Evolutionary conservation across 2,329 filamentous ascomycete species (phyloP).

Genomic region (Colletotrichum kahawae): DNA sequence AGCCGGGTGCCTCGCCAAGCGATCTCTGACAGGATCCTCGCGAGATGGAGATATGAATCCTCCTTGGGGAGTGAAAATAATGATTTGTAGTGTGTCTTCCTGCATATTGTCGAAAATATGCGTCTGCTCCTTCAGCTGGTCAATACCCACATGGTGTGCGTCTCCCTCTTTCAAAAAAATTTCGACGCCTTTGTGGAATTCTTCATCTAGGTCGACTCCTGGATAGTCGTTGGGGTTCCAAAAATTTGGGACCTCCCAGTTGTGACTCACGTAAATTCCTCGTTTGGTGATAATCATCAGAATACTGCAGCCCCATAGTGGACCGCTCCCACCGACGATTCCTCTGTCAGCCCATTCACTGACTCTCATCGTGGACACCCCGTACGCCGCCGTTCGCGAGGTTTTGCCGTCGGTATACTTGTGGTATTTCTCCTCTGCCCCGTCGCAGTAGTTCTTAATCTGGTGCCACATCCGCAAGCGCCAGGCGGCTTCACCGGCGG

Average conservation of each 20-base stretch:
- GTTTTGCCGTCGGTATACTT: background rate
- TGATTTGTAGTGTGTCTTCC: background rate
- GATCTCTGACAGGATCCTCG: background rate
- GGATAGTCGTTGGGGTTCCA: background rate
- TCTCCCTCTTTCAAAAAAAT: background rate
- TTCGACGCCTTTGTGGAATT: background rate
- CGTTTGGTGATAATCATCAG: background rate
- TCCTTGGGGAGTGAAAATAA: background rate
- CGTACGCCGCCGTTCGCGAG: background rate
- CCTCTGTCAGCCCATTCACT: background rate
- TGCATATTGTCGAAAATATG: background rate
- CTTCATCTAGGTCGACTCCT: background rate
- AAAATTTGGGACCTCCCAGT: slow-evolving; percentile 6
- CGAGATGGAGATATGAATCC: accelerated
- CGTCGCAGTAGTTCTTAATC: background rate
- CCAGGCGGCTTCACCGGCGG: background rate
- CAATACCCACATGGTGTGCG: background rate
- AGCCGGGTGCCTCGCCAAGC: no score
- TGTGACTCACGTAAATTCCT: background rate
- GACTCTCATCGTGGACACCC: background rate
- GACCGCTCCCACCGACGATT: background rate
- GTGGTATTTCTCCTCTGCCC: background rate
- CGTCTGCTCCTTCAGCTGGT: background rate
- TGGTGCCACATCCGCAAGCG: background rate
- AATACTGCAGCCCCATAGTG: background rate